These are phyloP conservation scores for Suhomyces kunorum DNA, from an alignment of 1,139 yeast species.

Conservation along the genomic window DNA sequence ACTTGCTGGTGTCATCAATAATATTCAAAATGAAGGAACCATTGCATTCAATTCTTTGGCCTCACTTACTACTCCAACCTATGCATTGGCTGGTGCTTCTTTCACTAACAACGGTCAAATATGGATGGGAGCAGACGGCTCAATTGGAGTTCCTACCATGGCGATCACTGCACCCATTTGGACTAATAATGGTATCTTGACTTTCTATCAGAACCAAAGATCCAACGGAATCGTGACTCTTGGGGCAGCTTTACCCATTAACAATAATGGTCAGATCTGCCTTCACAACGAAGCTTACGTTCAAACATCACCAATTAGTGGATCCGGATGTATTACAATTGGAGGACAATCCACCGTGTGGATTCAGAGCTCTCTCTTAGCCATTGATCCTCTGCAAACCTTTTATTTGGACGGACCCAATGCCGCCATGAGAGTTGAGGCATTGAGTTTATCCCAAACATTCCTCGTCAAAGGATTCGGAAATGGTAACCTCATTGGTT, in stretches of 20 bases:
- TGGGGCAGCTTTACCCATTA: slow-evolving; percentile 13
- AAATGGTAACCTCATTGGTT: slow-evolving; percentile 29
- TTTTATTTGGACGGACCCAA: slow-evolving; percentile 15
- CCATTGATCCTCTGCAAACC: slow-evolving; percentile 16
- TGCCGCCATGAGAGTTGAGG: slow-evolving; percentile 17
- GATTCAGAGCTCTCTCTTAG: slow-evolving; percentile 12
- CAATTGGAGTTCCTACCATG: slow-evolving; percentile 15
- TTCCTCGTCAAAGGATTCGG: slow-evolving; percentile 35
- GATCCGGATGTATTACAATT: slow-evolving; percentile 20
- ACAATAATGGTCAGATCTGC: slow-evolving; percentile 20
- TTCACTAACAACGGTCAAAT: slow-evolving; percentile 17
- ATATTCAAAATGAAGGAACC: slow-evolving; percentile 15
- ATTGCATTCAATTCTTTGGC: slow-evolving; percentile 15
- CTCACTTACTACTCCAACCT: slow-evolving; percentile 13
- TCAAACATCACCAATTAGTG: slow-evolving; percentile 17
- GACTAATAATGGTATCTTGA: slow-evolving; percentile 18
- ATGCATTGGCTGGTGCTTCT: slow-evolving; percentile 11
- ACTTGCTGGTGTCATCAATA: slow-evolving; percentile 11
- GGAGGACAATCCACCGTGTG: slow-evolving; percentile 13
- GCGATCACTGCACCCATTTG: slow-evolving; percentile 15
- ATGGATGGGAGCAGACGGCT: slow-evolving; percentile 16
- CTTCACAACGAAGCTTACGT: slow-evolving; percentile 16
- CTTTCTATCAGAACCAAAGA: slow-evolving; percentile 15
- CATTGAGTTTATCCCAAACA: slow-evolving; percentile 21
- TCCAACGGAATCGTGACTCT: slow-evolving; percentile 12